phyloP scores from a whole-genome alignment of 495 filamentous ascomycete genomes.

The Aspergillus nanangensis region DNA sequence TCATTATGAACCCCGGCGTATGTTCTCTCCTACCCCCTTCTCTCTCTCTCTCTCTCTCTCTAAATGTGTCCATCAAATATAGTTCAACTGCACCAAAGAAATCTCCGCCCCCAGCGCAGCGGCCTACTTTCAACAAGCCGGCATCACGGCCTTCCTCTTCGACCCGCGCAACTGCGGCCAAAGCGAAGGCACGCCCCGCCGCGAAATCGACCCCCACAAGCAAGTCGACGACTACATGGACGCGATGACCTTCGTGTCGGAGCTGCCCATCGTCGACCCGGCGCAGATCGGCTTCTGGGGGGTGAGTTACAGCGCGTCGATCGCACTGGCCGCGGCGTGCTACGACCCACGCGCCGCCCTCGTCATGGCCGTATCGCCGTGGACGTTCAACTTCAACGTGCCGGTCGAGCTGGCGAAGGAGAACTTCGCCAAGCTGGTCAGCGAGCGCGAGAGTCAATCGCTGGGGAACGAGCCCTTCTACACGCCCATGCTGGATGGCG shows the following conservation, averaged over 20 bases:
- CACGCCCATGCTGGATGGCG: neutral
- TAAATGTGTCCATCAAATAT: too few species aligned
- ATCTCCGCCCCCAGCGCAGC: constrained; percentile 1
- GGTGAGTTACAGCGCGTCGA: neutral
- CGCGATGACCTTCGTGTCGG: constrained; percentile 1
- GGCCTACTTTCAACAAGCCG: neutral
- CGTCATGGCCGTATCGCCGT: neutral
- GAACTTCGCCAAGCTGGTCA: neutral
- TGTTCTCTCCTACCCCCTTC: too few species aligned
- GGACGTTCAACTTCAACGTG: neutral
- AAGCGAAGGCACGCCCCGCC: neutral
- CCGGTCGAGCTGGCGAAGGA: neutral
- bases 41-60: too few species aligned
- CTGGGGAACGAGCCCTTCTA: neutral
- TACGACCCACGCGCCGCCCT: neutral
- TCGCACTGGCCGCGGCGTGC: neutral
- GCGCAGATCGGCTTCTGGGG: neutral
- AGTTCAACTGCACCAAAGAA: constrained; percentile 5
- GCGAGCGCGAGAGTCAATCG: neutral
- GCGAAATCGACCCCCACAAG: constrained; percentile 2
- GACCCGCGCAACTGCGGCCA: constrained; percentile 3
- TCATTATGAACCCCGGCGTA: constrained; percentile 39
- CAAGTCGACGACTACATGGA: neutral
- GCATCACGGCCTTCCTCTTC: neutral
- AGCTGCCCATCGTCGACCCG: neutral